Conservation (phyloP, 768 basidiomycete genomes). For the Amanita inopinata region DNA sequence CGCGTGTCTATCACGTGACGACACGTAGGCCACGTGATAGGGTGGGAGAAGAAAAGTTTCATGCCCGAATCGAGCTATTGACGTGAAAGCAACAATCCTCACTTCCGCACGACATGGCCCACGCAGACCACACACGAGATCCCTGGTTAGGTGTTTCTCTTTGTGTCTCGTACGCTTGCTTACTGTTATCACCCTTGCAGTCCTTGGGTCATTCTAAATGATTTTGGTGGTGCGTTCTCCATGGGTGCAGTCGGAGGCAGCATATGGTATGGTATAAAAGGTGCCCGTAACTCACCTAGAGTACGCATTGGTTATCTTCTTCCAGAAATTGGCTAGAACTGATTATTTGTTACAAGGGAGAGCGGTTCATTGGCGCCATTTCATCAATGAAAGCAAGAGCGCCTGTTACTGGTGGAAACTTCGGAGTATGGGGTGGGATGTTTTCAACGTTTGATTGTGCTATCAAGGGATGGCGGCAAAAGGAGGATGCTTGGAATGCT, state of each 20-base stretch:
- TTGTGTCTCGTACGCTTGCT: not conserved
- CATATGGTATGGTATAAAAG: conserved; percentile 98
- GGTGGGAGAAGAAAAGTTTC: conserved; percentile 8
- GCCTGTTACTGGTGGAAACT: conserved; percentile 96
- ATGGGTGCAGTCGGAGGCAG: conserved; percentile 98
- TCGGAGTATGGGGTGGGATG: conserved; percentile 94
- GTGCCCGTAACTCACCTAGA: conserved; percentile 90
- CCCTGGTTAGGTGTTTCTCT: conserved; percentile 57
- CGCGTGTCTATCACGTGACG: conserved; percentile 6
- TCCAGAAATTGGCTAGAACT: not conserved
- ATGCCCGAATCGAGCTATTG: conserved; percentile 8
- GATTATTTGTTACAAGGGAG: conserved; percentile 49
- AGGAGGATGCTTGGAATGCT: conserved; percentile 98
- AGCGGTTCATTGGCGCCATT: conserved; percentile 87
- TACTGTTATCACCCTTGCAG: conserved; percentile 30
- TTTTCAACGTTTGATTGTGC: conserved; percentile 99
- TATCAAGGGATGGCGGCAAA: conserved; percentile 92
- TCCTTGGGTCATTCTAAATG: conserved; percentile 97
- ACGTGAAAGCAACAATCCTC: conserved; percentile 10
- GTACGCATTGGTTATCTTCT: conserved; percentile 34
- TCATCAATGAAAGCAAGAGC: conserved; percentile 97
- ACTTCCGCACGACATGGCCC: conserved; percentile 47
- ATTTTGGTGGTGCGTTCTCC: conserved; percentile 94
- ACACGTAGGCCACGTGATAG: conserved; percentile 2
- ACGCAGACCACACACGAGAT: conserved; percentile 90